Evolutionary conservation across 345 rosid genomes (phyloP).

Genomic region (Gossypium anomalum): DNA sequence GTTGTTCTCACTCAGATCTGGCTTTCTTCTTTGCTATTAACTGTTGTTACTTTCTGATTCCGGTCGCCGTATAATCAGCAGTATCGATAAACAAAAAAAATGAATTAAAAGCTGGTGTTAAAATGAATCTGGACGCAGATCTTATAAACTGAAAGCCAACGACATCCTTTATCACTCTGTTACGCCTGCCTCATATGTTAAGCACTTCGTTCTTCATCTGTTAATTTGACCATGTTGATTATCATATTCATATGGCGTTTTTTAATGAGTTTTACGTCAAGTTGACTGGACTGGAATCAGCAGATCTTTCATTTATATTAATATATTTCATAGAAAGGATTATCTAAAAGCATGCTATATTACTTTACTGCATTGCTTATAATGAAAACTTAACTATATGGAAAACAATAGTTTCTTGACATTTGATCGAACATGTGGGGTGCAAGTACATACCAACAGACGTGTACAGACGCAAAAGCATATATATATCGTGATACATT

Average conservation of each 20-base stretch:
- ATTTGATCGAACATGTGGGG: background rate
- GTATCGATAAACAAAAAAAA: background rate
- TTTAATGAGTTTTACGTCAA: background rate
- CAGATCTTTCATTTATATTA: slow-evolving; percentile 1
- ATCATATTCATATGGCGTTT: background rate
- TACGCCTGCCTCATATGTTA: background rate
- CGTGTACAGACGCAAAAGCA: too few relatives aligned
- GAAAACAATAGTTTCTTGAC: background rate
- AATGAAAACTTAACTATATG: background rate
- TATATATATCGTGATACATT: background rate
- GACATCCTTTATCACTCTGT: background rate
- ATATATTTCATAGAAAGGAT: background rate
- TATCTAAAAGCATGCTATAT: background rate
- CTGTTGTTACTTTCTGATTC: background rate
- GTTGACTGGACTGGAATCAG: background rate
- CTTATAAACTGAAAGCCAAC: background rate
- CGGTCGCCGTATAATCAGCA: background rate
- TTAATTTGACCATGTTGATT: background rate
- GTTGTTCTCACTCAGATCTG: background rate
- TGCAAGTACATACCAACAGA: background rate
- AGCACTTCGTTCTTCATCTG: background rate
- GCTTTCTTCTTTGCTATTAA: background rate
- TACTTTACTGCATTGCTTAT: background rate
- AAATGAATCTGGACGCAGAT: background rate
- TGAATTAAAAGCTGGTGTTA: background rate